Conservation (phyloP, 345 rosid genomes). For the Lumnitzera littorea region DNA sequence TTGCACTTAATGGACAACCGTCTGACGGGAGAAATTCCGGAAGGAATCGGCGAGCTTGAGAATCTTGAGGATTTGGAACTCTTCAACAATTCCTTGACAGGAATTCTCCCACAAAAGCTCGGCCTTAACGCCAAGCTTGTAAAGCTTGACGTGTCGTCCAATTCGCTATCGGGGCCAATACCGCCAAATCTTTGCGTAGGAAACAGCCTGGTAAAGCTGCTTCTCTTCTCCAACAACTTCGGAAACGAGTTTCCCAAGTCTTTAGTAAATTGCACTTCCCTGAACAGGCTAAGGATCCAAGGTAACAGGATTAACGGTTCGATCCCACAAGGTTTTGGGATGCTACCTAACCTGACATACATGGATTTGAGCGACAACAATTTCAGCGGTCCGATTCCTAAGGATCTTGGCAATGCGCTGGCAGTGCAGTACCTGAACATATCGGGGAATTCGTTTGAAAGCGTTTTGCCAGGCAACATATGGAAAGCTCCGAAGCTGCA, state of each 20-base stretch:
- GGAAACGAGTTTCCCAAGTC: constrained; percentile 37
- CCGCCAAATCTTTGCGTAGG: constrained; percentile 77
- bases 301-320: constrained; percentile 59
- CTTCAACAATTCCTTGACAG: constrained; percentile 70
- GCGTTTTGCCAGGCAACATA: constrained; percentile 38
- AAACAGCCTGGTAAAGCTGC: constrained; percentile 61
- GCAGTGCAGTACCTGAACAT: constrained; percentile 62
- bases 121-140: constrained; percentile 64
- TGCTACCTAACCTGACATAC: constrained; percentile 45
- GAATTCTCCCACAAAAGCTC: constrained; percentile 67
- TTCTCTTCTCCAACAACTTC: constrained; percentile 84
- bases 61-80: constrained; percentile 49
- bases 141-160: constrained; percentile 68
- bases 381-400: constrained; percentile 58
- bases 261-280: constrained; percentile 52
- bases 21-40: constrained; percentile 57
- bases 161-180: constrained; percentile 62
- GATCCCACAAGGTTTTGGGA: constrained; percentile 68
- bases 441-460: constrained; percentile 50
- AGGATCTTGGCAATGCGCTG: constrained; percentile 53
- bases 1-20: constrained; percentile 58
- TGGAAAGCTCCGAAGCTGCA: constrained; percentile 70
- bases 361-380: constrained; percentile 64
- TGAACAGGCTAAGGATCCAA: constrained; percentile 59
- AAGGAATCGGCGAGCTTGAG: constrained; percentile 60